These are phyloP conservation scores for Haplosporangium sp. DNA, from an alignment of 371 early-diverging fungal species.

Conservation along the genomic window DNA sequence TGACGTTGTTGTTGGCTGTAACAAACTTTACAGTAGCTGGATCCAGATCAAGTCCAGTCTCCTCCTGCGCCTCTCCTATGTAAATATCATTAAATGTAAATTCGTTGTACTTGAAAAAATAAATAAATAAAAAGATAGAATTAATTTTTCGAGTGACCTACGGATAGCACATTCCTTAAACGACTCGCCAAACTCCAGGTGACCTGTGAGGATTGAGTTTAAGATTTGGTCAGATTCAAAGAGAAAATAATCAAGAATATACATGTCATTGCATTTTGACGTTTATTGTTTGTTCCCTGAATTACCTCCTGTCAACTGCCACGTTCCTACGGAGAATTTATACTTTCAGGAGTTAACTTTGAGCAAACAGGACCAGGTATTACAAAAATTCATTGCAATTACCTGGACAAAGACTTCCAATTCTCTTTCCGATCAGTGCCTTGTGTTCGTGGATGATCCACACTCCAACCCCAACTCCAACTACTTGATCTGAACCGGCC, in stretches of 20 bases:
- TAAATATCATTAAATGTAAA: neutral
- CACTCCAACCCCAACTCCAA: constrained; percentile 52
- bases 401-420: constrained; percentile 74
- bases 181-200: constrained; percentile 70
- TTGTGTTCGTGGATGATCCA: constrained; percentile 45
- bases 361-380: too few relatives aligned
- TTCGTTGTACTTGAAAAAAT: too few relatives aligned
- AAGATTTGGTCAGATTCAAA: neutral
- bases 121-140: neutral
- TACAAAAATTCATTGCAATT: neutral
- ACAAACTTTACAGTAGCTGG: constrained; percentile 53
- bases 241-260: neutral
- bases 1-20: constrained; percentile 70
- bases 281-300: neutral
- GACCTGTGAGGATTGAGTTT: constrained; percentile 44
- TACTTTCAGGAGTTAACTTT: neutral
- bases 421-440: constrained; percentile 67
- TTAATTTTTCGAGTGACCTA: constrained; percentile 13
- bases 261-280: neutral
- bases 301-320: constrained; percentile 70
- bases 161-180: constrained; percentile 72
- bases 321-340: constrained; percentile 51
- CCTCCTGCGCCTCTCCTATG: constrained; percentile 68
- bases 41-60: constrained; percentile 63
- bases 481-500: constrained; percentile 23